phyloP scores from a whole-genome alignment of 495 filamentous ascomycete species.

The Tuber aestivum region DNA sequence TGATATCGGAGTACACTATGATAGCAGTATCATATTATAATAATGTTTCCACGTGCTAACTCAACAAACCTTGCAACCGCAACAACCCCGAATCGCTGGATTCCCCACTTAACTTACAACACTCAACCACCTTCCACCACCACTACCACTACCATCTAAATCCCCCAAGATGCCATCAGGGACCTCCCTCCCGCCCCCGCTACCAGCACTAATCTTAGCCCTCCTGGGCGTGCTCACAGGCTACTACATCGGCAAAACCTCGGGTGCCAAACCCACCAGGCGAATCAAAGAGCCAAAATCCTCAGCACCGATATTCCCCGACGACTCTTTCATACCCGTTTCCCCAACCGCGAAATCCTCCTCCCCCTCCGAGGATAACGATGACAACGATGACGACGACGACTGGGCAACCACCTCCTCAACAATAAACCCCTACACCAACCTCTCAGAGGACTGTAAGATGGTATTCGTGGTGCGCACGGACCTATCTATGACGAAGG shows the following conservation, averaged over 20 bases:
- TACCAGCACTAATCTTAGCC: slow-evolving; percentile 21
- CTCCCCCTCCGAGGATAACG: slow-evolving; percentile 7
- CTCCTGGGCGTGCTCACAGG: slow-evolving; percentile 31
- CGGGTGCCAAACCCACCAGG: slow-evolving; percentile 25
- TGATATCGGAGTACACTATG: neutral
- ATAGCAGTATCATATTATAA: too few species aligned
- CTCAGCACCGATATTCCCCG: neutral
- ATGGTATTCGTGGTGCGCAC: slow-evolving; percentile 80
- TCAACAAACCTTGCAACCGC: neutral
- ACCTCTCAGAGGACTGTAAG: slow-evolving; percentile 71
- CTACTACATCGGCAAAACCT: slow-evolving; percentile 40
- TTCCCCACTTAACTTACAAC: neutral
- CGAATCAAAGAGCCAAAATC: slow-evolving; percentile 14
- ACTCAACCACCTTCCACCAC: neutral
- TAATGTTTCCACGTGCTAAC: neutral
- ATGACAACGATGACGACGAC: slow-evolving; percentile 30
- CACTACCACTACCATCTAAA: neutral
- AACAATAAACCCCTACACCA: neutral
- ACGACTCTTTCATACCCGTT: neutral
- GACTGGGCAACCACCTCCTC: slow-evolving; percentile 6
- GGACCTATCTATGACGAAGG: slow-evolving; percentile 97
- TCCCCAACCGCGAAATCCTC: neutral
- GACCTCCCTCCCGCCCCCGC: slow-evolving; percentile 9
- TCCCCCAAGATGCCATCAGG: neutral
- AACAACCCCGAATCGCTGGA: neutral